These are phyloP conservation scores for Copromyces sp. DNA, from an alignment of 495 filamentous ascomycete genomes.

Conservation along the genomic window DNA sequence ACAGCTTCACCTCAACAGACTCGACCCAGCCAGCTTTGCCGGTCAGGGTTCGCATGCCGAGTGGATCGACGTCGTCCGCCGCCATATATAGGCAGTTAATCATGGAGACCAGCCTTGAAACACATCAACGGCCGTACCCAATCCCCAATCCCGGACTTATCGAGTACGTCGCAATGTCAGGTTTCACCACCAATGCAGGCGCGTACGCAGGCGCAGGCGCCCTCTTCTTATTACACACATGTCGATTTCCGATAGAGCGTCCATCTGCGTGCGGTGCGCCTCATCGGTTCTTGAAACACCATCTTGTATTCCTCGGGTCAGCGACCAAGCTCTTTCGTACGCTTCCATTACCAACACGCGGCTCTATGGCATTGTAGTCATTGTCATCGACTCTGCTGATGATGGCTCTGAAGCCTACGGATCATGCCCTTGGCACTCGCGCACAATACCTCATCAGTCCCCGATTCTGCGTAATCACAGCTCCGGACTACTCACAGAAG, in stretches of 20 bases:
- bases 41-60: not conserved
- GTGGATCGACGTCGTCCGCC: conserved; percentile 2
- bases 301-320: not conserved
- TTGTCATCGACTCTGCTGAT: not conserved
- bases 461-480: not conserved
- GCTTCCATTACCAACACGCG: not conserved
- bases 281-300: conserved; percentile 9
- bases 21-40: not conserved
- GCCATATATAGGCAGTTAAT: not conserved
- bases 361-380: not conserved
- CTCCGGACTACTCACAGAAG: not conserved
- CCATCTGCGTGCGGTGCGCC: not conserved
- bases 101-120: not conserved
- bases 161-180: not conserved
- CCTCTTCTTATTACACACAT: not conserved
- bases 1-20: conserved; percentile 11
- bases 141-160: not conserved
- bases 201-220: not conserved
- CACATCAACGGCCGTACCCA: conserved; percentile 5
- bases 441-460: not conserved
- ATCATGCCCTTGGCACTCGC: not conserved
- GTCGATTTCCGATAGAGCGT: not conserved
- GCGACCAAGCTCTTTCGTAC: not conserved
- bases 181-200: conserved; percentile 4
- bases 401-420: not conserved